Evolutionary conservation across 2,329 filamentous ascomycete species (phyloP).

Genomic region (Penicillium sp.): DNA sequence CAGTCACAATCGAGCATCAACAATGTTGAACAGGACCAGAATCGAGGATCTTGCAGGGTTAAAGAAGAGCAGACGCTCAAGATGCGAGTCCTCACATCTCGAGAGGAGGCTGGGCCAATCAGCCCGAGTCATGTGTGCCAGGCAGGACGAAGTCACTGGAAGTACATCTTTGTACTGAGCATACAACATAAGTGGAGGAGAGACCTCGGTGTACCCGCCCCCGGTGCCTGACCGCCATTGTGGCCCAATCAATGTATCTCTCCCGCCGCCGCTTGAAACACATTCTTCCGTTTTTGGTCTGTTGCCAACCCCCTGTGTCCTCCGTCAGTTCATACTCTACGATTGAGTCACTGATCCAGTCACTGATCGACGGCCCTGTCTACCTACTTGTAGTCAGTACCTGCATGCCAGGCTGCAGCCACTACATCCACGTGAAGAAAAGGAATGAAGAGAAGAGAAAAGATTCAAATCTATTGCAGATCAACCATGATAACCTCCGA

Average conservation of each 20-base stretch:
- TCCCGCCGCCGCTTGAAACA: slow-evolving; percentile 11
- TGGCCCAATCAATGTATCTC: slow-evolving; percentile 22
- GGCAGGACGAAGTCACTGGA: not conserved
- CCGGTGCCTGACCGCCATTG: slow-evolving; percentile 25
- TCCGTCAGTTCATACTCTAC: not conserved
- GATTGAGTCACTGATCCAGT: not conserved
- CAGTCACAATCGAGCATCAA: slow-evolving; percentile 6
- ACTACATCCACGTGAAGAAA: slow-evolving; percentile 16
- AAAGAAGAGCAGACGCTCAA: slow-evolving; percentile 5
- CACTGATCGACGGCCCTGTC: not conserved
- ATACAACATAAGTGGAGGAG: not conserved
- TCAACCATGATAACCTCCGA: slow-evolving; percentile 31
- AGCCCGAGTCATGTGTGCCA: slow-evolving; percentile 11
- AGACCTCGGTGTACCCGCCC: not conserved
- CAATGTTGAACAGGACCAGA: slow-evolving; percentile 3
- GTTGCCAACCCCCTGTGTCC: not conserved
- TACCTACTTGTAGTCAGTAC: not conserved
- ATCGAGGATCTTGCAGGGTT: not conserved
- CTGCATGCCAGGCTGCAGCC: not conserved
- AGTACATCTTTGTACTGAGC: not conserved
- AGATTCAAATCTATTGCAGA: slow-evolving; percentile 34
- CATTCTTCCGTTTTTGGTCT: not conserved
- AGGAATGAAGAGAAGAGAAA: slow-evolving; percentile 22
- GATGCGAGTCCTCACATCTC: slow-evolving; percentile 9
- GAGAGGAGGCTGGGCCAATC: slow-evolving; percentile 34